These are phyloP conservation scores for Daldinia decipiens DNA, from an alignment of 495 filamentous ascomycete genomes.

Conservation along the genomic window DNA sequence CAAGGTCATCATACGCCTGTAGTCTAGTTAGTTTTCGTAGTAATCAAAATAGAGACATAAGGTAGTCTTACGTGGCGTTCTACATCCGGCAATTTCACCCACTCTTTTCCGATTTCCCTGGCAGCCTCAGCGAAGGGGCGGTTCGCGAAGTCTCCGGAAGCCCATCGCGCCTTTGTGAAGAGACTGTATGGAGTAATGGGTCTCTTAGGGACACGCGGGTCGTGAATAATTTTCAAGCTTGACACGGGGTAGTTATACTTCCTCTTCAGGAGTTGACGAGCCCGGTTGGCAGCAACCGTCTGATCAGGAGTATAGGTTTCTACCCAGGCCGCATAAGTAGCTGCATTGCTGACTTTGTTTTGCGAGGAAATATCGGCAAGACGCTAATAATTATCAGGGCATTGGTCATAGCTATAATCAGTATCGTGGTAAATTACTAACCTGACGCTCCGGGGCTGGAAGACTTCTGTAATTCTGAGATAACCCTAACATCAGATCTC, in stretches of 20 bases:
- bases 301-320: conserved; percentile 63
- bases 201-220: conserved; percentile 68
- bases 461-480: conserved; percentile 43
- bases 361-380: conserved; percentile 60
- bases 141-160: conserved; percentile 59
- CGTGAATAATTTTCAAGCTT: conserved; percentile 52
- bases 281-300: conserved; percentile 71
- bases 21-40: conserved; percentile 28
- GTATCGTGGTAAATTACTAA: conserved; percentile 33
- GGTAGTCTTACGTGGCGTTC: conserved; percentile 59
- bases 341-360: conserved; percentile 58
- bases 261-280: conserved; percentile 62
- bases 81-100: conserved; percentile 60
- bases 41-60: not conserved
- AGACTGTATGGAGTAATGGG: conserved; percentile 51
- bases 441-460: conserved; percentile 45
- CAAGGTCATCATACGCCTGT: conserved; percentile 46
- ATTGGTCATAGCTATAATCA: not conserved
- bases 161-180: conserved; percentile 61
- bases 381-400: conserved; percentile 40
- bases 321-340: conserved; percentile 67
- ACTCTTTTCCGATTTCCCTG: conserved; percentile 60
- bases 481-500: conserved; percentile 13
- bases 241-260: conserved; percentile 43
- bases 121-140: conserved; percentile 45